Evolutionary conservation across 148 eudicot genomes (phyloP), one percentile per base, ranked within the genome.

Genomic region (Salicornia ramosissima): DNA sequence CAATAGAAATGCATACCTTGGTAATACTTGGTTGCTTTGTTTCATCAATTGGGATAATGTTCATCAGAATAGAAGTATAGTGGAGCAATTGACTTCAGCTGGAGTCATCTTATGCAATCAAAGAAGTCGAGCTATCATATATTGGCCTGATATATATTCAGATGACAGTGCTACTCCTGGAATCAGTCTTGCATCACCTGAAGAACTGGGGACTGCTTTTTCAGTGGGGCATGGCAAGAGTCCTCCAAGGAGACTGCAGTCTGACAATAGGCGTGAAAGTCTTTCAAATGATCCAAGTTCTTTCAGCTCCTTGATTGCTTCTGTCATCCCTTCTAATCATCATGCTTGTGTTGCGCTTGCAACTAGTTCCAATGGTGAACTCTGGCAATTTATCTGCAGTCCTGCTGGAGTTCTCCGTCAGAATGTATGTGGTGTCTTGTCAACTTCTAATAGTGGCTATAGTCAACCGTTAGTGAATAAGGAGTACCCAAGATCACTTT

Each of bases 401-500:
- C 79, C 92, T 64, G 57, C 77, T 78, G 90, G 86, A 25, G 81
- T 93, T 69, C 71, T 56, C 34, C 76, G 85, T 31, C 81, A 80
- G 53, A 79, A 69, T 36, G 67, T 83, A 53, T 33, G 61, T 72
- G 66, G 68, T 65, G 80, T 78, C 63, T 50, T 77, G 68, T 76
- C 75, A 56, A 36, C 70, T 25, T 71, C 68, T 61, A 80, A 67
- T 45, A 79, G 69, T 77, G 85, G 77, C 64, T 64, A 56, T 11
- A 52, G 75, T 65, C 87, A 82, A 62, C 45, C 71, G 56, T 55
- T 71, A 26, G 82, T 77, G 58, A 73, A 74, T 73, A 85, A 76
- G 77, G 90, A 95, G 24, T 93, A 90, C 69, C 90, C 89, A 8
- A 88, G 97, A 86, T 85, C 98, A 80, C 80, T 93, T 80, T 62